Percentiles rank a stretch among this genome's conserved stretches.
phyloP scores from a whole-genome alignment of 257 asterid genomes.

The Buddleja alternifolia region DNA sequence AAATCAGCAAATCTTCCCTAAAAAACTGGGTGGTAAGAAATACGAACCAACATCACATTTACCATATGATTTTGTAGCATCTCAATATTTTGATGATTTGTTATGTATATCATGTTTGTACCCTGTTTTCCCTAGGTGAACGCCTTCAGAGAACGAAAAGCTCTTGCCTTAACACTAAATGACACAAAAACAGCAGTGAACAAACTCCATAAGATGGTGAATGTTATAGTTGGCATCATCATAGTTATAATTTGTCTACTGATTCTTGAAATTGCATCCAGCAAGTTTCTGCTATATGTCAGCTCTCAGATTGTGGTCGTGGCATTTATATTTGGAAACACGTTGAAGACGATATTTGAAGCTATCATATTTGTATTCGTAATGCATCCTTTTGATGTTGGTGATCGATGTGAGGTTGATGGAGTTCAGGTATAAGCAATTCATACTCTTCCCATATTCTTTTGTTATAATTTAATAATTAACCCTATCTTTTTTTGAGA shows the following conservation, averaged over 20 bases:
- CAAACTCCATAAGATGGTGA: slow-evolving; percentile 83
- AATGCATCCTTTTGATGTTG: slow-evolving; percentile 89
- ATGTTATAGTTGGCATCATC: slow-evolving; percentile 56
- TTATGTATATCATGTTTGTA: neutral
- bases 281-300: slow-evolving; percentile 67
- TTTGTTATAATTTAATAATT: neutral
- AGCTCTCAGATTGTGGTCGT: slow-evolving; percentile 93
- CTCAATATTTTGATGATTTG: neutral
- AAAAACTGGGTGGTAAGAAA: slow-evolving; percentile 89
- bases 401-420: slow-evolving; percentile 90
- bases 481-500: neutral
- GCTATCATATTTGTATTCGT: slow-evolving; percentile 81
- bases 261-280: slow-evolving; percentile 68
- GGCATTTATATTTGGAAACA: slow-evolving; percentile 86
- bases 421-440: slow-evolving; percentile 60
- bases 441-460: neutral
- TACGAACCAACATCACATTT: neutral
- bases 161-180: slow-evolving; percentile 82
- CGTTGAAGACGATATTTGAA: slow-evolving; percentile 83
- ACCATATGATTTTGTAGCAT: neutral
- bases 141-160: slow-evolving; percentile 82
- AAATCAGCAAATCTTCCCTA: slow-evolving; percentile 71
- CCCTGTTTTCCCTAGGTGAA: slow-evolving; percentile 52
- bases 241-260: slow-evolving; percentile 59
- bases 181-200: slow-evolving; percentile 91